Conservation (phyloP, 345 rosid genomes). For the Citrus glauca region DNA sequence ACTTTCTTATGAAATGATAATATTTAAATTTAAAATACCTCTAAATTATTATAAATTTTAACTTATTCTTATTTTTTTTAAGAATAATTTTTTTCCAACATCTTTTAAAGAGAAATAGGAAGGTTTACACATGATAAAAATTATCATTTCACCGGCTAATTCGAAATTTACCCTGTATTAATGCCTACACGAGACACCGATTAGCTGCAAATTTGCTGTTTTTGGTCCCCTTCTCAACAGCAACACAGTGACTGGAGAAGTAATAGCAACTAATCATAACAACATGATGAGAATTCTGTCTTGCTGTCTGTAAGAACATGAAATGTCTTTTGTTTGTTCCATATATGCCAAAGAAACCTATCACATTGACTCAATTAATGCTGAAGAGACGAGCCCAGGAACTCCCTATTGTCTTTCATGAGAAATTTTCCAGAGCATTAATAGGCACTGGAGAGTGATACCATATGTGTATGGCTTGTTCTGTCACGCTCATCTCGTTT, state of each 20-base stretch:
- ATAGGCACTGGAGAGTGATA: neutral
- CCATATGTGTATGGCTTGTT: slow-evolving; percentile 10
- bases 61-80: too few species aligned
- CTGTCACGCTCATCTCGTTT: slow-evolving; percentile 29
- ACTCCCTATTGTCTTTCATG: neutral
- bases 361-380: neutral
- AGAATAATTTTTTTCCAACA: too few species aligned
- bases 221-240: slow-evolving; percentile 20
- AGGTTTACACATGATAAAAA: too few species aligned
- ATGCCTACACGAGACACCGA: neutral
- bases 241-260: neutral
- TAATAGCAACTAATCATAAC: slow-evolving; percentile 42
- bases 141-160: too few species aligned
- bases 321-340: slow-evolving; percentile 15
- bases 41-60: too few species aligned
- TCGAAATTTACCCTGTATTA: too few species aligned
- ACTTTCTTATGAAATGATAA: too few species aligned
- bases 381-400: slow-evolving; percentile 9
- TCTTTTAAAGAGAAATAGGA: too few species aligned
- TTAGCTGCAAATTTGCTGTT: neutral
- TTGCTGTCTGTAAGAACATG: slow-evolving; percentile 13
- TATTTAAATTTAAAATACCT: too few species aligned
- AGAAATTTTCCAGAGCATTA: neutral
- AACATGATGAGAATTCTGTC: slow-evolving; percentile 46
- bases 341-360: neutral